Base-by-base conservation (phyloP, 371 early-diverging fungal genomes). In the Funneliformis caledonium region DNA sequence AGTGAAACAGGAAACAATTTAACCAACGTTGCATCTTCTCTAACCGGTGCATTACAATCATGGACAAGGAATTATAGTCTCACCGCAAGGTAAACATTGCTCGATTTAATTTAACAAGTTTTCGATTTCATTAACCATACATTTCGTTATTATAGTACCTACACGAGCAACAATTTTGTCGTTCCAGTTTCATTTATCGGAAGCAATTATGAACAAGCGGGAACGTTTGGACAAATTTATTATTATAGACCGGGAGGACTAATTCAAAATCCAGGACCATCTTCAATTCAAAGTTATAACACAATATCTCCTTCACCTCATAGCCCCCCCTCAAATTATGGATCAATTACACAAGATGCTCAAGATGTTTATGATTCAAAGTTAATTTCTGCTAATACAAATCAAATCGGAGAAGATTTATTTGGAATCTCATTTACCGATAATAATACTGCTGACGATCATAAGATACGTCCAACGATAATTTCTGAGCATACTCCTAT, bases 141-240 rank as follows among this genome's bases (percentile, higher is more conserved):
- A 11, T 76, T 62, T 4, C n/a, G 47, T 16, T 45, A 22, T 56
- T 12, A 61, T 64, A 76, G 78, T 42, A 78, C 78, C 0, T 78
- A 78, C 14, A 78, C 67, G 48, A 65, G 67, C 45, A 22, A 48
- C 5, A 78, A 78, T 52, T 67, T 67, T n/a, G 59, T 48, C 6
- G 68, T 78, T 14, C 78, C 78, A 31, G 47, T 68, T 12, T 74
- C 74, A 42, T 78, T 78, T 43, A 37, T 50, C 4, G 78, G 67
- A 14, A 56, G 47, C 48, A 50, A 74, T 5, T 5, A 31, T 74
- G 74, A 56, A 37, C 37, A 37, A 37, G 37, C 37, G 37, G 37
- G 3, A 37, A 37, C 37, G 37, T 37, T 37, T 37, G 37, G 37
- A 37, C 37, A 37, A 37, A 56, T 16, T 6, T 1, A 7, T 42